phyloP scores from a whole-genome alignment of 148 eudicot species.

The Rhododendron simsii region DNA sequence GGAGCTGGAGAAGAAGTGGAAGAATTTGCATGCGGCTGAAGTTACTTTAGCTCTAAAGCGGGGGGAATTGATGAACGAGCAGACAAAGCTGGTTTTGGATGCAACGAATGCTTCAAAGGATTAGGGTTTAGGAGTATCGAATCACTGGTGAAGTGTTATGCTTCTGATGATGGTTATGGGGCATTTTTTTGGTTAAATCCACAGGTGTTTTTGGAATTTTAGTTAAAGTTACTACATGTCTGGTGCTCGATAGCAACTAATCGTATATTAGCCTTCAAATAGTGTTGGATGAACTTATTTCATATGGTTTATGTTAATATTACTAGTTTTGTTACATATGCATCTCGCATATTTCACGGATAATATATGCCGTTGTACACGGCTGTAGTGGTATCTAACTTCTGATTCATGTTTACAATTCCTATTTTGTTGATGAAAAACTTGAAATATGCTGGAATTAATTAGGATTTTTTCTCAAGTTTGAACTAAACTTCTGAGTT shows the following conservation, averaged over 20 bases:
- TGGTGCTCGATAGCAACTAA: too few species aligned
- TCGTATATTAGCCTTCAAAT: not conserved
- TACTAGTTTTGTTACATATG: not conserved
- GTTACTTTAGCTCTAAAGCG: conserved; percentile 8
- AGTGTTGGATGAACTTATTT: not conserved
- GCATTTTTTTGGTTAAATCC: not conserved
- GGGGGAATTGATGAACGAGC: conserved; percentile 20
- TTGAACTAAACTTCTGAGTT: too few species aligned
- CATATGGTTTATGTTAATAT: not conserved
- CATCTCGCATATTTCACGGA: too few species aligned
- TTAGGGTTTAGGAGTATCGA: not conserved
- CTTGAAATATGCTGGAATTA: too few species aligned
- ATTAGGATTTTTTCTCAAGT: too few species aligned
- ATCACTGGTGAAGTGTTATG: not conserved
- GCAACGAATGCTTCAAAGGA: conserved; percentile 15
- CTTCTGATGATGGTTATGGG: not conserved
- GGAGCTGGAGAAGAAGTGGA: conserved; percentile 45
- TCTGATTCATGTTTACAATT: too few species aligned
- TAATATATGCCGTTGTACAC: too few species aligned
- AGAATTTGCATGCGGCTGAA: conserved; percentile 23
- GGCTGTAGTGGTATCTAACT: too few species aligned
- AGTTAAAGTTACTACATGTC: not conserved
- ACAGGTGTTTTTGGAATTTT: not conserved
- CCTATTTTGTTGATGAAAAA: too few species aligned
- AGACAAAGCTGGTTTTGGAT: conserved; percentile 10